Base-by-base conservation (phyloP, 306 rosid species). In the Cotoneaster glaucophyllus region DNA sequence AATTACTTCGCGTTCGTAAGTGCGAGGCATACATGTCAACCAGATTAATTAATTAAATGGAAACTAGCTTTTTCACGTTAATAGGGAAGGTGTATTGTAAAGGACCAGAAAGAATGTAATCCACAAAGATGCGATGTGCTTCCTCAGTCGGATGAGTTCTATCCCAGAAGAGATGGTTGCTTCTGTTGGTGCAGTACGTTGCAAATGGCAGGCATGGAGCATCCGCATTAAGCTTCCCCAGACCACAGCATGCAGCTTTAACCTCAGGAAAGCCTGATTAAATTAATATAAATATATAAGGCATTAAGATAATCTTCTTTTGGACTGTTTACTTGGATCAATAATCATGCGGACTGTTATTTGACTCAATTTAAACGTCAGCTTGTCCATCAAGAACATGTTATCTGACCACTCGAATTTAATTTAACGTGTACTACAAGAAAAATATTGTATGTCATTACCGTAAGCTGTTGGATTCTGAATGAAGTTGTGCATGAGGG, bases 231-330 rank as follows among this genome's bases (percentile, higher is more conserved):
- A 89, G 82, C 26, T 83, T 74, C 50, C 98, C 98, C 11, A 80
- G 61, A 7, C 97, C 98, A 71, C 98, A 93, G 79, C 98, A 93
- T 12, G 97, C 97, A 61, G 67, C 76, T 73, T 86, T 89, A 56
- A 91, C 85, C 79, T 93, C 89, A 3, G 24, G 28, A 87, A 91
- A 89, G 66, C 96, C 96, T 93, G 86, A 28, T 72, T 54, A 11
- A 45, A 45, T 22, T 31, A 63, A 29, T n/a, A 13, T 17, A 17
- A 29, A 32, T 31, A 64, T 9, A 32, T 32, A 14, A 45, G 53
- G 25, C 45, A 31, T 21, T 32, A 32, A 18, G 11, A 17, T 63
- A 6, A 29, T 71, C 54, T 53, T 62, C n/a, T 53, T 71, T 21
- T 25, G 11, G 1, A 21, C 26, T 1, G 24, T 56, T 11, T n/a